A percentile compares a stretch with the other conserved stretches of the same genome.
Conservation (phyloP, 768 basidiomycete genomes). For the Rhodosporidiobolus sp. region DNA sequence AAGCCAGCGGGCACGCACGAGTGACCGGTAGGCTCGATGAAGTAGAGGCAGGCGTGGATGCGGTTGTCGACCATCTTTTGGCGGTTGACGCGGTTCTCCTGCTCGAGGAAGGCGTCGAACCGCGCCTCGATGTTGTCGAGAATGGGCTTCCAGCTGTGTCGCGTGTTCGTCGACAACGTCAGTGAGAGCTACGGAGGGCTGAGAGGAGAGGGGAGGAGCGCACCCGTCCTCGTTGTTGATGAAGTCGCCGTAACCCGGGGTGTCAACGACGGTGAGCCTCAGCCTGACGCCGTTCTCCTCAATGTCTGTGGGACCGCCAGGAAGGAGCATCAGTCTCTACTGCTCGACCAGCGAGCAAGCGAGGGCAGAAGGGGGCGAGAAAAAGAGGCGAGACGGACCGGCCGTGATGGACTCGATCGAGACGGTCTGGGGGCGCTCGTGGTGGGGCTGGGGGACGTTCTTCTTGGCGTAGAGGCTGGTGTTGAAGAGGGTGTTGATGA, state of each 20-base stretch:
- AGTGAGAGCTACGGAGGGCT: neutral
- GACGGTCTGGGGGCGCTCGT: conserved; percentile 86
- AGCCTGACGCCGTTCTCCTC: conserved; percentile 97
- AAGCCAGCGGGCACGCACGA: conserved; percentile 61
- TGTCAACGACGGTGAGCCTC: conserved; percentile 97
- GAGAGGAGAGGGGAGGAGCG: conserved; percentile 37
- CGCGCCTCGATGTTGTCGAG: conserved; percentile 97
- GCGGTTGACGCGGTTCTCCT: conserved; percentile 97
- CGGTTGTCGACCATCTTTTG: conserved; percentile 92
- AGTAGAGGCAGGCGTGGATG: conserved; percentile 97
- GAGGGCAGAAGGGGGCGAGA: neutral
- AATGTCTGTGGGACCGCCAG: conserved; percentile 66
- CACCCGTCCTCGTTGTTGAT: conserved; percentile 99
- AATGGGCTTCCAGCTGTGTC: conserved; percentile 91
- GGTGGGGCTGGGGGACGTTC: conserved; percentile 74
- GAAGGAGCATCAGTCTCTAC: neutral
- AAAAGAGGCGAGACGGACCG: conserved; percentile 58
- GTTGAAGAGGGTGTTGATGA: conserved; percentile 98
- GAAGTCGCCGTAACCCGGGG: conserved; percentile 98
- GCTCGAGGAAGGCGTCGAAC: conserved; percentile 95
- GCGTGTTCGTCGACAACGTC: neutral
- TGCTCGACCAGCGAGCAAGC: neutral
- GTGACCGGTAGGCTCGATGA: conserved; percentile 97
- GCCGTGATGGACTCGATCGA: conserved; percentile 98
- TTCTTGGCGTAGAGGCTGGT: conserved; percentile 90